Conservation (phyloP, 192 early-diverging fungal genomes). For the Backusella luteola region DNA sequence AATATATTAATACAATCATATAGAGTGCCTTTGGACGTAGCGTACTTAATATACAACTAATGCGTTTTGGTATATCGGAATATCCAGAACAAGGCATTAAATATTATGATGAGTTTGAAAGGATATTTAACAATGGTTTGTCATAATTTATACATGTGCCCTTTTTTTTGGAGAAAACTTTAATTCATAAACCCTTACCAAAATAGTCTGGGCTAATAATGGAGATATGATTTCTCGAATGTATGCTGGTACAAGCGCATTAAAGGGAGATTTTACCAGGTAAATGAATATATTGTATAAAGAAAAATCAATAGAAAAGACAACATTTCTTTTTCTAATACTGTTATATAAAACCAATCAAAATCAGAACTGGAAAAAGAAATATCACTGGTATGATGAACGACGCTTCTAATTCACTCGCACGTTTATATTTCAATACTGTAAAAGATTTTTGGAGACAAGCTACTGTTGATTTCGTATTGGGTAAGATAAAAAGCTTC, state of each 20-base stretch:
- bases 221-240: conserved; percentile 76
- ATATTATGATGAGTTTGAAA: conserved; percentile 63
- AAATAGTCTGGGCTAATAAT: conserved; percentile 74
- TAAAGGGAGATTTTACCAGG: conserved; percentile 79
- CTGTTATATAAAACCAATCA: not conserved
- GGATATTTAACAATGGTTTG: conserved; percentile 53
- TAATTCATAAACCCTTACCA: not conserved
- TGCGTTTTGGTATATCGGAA: conserved; percentile 65
- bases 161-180: conserved; percentile 15
- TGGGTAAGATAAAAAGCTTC: conserved; percentile 34
- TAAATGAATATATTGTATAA: not conserved
- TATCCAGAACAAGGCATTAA: conserved; percentile 64
- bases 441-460: conserved; percentile 74
- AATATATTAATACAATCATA: not conserved
- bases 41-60: conserved; percentile 64
- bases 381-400: conserved; percentile 72
- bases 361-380: conserved; percentile 57
- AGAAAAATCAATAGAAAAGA: not conserved
- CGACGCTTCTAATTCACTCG: conserved; percentile 75
- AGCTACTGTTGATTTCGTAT: conserved; percentile 53
- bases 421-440: conserved; percentile 72
- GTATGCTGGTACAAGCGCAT: conserved; percentile 76
- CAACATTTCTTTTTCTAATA: not conserved
- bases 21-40: conserved; percentile 61
- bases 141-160: not conserved